A percentile compares a stretch with the other conserved stretches of the same genome.
Conservation (phyloP, 1,284 basidiomycete species). For the Austropuccinia psidii region DNA sequence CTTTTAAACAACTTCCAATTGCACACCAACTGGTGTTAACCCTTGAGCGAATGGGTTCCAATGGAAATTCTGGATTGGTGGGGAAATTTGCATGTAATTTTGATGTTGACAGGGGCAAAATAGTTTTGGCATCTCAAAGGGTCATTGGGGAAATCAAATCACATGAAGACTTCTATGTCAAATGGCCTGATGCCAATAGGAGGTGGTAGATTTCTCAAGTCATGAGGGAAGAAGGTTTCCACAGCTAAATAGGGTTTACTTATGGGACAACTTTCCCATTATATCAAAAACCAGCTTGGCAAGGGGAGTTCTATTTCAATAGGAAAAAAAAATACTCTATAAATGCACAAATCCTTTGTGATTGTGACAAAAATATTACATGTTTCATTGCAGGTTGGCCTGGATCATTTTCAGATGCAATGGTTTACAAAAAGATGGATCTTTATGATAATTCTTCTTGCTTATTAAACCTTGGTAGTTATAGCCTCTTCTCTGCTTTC, state of each 20-base stretch:
- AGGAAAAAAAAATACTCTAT: conserved; percentile 6
- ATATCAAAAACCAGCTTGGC: not conserved
- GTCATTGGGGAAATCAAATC: not conserved
- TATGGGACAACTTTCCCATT: not conserved
- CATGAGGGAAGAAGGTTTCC: conserved; percentile 6
- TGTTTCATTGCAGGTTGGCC: conserved; percentile 15
- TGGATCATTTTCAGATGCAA: not conserved
- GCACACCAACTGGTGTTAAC: not conserved
- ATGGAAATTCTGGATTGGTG: not conserved
- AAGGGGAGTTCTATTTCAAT: conserved; percentile 10
- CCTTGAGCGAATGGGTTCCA: not conserved
- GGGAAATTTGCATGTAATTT: not conserved
- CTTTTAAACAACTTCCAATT: not conserved
- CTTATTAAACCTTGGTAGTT: not conserved
- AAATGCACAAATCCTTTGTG: conserved; percentile 9
- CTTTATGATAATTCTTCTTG: not conserved
- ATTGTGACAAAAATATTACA: conserved; percentile 16
- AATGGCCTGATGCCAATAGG: not conserved
- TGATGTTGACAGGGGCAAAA: not conserved
- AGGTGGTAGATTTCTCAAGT: not conserved
- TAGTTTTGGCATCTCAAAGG: not conserved
- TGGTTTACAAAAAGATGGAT: no score
- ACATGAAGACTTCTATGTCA: not conserved
- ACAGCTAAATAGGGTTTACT: not conserved
- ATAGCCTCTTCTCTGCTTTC: no score